Evolutionary conservation across 805 yeast species (phyloP).

Genomic region (Cyberlindnera samutprakarnensis): DNA sequence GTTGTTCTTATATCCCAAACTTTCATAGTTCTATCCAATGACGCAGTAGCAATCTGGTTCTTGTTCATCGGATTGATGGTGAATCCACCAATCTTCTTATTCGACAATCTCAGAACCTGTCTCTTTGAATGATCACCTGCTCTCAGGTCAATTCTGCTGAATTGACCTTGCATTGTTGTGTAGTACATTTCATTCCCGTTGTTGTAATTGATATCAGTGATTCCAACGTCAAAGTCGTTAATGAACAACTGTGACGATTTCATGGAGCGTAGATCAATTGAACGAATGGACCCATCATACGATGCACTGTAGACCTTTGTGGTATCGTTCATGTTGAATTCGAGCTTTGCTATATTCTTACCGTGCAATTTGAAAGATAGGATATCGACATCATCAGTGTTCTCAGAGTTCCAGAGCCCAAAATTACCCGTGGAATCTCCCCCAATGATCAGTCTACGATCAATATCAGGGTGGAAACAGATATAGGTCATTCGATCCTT

Average conservation of each 20-base stretch:
- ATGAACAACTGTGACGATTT: constrained; percentile 56
- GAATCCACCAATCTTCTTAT: constrained; percentile 90
- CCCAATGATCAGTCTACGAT: constrained; percentile 60
- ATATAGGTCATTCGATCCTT: constrained; percentile 66
- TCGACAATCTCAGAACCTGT: constrained; percentile 48
- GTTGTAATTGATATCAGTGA: constrained; percentile 65
- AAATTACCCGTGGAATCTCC: constrained; percentile 87
- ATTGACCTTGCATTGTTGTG: constrained; percentile 75
- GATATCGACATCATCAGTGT: constrained; percentile 39
- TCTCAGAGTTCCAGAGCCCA: constrained; percentile 78
- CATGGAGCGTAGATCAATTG: constrained; percentile 56
- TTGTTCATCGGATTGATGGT: constrained; percentile 61
- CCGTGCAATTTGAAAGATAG: constrained; percentile 70
- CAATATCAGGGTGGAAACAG: constrained; percentile 65
- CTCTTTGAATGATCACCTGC: constrained; percentile 28
- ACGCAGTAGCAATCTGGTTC: constrained; percentile 75
- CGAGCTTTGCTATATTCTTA: constrained; percentile 58
- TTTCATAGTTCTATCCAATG: constrained; percentile 77
- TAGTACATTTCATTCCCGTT: constrained; percentile 55
- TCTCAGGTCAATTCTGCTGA: constrained; percentile 68
- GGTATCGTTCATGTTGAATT: constrained; percentile 41
- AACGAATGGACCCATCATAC: constrained; percentile 83
- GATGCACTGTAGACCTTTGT: constrained; percentile 60
- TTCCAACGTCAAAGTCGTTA: constrained; percentile 50
- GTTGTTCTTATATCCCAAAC: constrained; percentile 78